Percentiles rank a stretch among this genome's conserved stretches.
Conservation (phyloP, 2,329 filamentous ascomycete genomes). For the Xylaria sp. region DNA sequence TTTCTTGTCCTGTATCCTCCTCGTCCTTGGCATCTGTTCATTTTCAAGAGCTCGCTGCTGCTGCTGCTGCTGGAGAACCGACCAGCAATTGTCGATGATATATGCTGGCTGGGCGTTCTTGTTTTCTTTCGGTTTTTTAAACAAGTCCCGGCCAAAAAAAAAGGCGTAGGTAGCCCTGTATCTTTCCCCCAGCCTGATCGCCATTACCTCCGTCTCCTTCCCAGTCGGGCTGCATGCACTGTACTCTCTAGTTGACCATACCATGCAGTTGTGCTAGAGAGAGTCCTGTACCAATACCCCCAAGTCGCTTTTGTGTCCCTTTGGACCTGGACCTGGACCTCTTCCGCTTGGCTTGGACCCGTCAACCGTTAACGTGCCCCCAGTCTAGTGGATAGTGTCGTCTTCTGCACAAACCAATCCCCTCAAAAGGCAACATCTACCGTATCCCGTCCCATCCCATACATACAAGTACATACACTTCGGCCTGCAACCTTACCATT, state of each 20-base stretch:
- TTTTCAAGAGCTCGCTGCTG: no score
- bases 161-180: slow-evolving; percentile 31
- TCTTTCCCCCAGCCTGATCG: slow-evolving; percentile 36
- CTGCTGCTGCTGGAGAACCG: slow-evolving; percentile 16
- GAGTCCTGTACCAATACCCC: slow-evolving; percentile 39
- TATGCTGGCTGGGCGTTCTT: slow-evolving; percentile 8
- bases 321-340: slow-evolving; percentile 34
- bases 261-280: slow-evolving; percentile 37
- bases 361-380: slow-evolving; percentile 35
- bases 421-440: slow-evolving; percentile 40
- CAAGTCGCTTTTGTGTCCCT: slow-evolving; percentile 33
- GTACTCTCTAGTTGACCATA: slow-evolving; percentile 37
- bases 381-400: slow-evolving; percentile 37
- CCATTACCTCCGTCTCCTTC: slow-evolving; percentile 39
- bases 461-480: slow-evolving; percentile 40
- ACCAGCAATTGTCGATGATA: slow-evolving; percentile 22
- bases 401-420: slow-evolving; percentile 37
- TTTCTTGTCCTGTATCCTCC: slow-evolving; percentile 5
- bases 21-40: slow-evolving; percentile 9
- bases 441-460: slow-evolving; percentile 37
- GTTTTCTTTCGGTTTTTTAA: no score
- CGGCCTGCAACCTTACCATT: slow-evolving; percentile 39
- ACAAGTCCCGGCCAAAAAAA: slow-evolving; percentile 34
- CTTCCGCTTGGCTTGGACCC: slow-evolving; percentile 35
- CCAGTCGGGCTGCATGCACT: slow-evolving; percentile 38